Percentiles rank a stretch among this genome's conserved stretches.
These are phyloP conservation scores for Ceratocystis cubensis DNA, from an alignment of 2,329 filamentous ascomycete genomes.

Conservation along the genomic window DNA sequence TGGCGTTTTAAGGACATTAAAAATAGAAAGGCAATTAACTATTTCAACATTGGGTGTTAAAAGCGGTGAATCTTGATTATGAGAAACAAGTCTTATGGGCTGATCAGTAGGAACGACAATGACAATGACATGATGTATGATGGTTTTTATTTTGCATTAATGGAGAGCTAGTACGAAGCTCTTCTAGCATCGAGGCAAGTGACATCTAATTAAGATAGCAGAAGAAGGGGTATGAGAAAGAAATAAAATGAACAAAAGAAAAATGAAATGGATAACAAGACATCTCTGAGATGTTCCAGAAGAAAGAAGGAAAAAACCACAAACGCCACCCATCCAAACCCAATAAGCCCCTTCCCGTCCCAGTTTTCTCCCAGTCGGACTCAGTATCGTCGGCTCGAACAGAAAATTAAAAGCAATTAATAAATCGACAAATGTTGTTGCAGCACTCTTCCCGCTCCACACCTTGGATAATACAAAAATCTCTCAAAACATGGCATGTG, in stretches of 20 bases:
- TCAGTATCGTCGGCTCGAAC: background rate
- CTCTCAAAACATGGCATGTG: conserved; percentile 10
- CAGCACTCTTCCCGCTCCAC: background rate
- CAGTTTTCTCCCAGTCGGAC: background rate
- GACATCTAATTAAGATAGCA: background rate
- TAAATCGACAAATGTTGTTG: background rate
- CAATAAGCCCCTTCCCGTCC: background rate
- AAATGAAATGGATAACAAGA: background rate
- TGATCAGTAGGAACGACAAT: background rate
- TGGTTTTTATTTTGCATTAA: background rate
- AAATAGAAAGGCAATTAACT: conserved; percentile 11
- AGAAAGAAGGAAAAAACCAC: background rate
- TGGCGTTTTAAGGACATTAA: conserved; percentile 14
- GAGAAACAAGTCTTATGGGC: background rate
- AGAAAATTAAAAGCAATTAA: background rate
- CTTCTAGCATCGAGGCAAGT: background rate
- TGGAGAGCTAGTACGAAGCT: background rate
- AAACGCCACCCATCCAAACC: conserved; percentile 1
- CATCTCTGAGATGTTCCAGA: background rate
- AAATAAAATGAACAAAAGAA: background rate
- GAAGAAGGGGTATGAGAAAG: conserved; percentile 7
- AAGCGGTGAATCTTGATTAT: too few species aligned
- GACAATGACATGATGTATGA: background rate
- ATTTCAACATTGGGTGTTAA: background rate
- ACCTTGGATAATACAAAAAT: background rate